phyloP scores from a whole-genome alignment of 225 moss, liverwort and hornwort species.

The Sphagnum contortum region DNA sequence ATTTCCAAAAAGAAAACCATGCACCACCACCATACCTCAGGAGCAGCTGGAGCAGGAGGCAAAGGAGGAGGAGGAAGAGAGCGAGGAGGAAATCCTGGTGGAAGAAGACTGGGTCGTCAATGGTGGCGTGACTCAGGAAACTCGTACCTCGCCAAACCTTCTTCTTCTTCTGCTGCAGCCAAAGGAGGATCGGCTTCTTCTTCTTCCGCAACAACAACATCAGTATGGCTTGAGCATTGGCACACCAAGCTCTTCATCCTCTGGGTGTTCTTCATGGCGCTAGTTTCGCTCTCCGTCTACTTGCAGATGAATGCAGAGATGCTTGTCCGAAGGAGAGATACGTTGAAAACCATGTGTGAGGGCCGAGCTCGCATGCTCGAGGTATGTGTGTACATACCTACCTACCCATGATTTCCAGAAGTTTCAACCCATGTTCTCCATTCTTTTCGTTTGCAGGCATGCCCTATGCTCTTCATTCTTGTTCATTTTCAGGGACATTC shows the following conservation, averaged over 20 bases:
- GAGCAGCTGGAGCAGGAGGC: too few species aligned
- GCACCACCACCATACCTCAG: too few species aligned
- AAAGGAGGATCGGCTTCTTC: not conserved
- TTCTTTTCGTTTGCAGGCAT: too few species aligned
- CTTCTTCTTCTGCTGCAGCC: too few species aligned
- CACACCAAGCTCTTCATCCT: constrained; percentile 45
- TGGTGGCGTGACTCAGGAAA: constrained; percentile 49
- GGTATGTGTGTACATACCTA: constrained; percentile 12
- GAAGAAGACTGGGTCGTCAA: constrained; percentile 34
- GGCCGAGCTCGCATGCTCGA: constrained; percentile 62
- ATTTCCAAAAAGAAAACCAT: too few species aligned
- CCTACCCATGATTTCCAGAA: too few species aligned
- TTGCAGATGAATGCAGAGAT: constrained; percentile 40
- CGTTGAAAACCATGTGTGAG: constrained; percentile 54
- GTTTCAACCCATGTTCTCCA: too few species aligned
- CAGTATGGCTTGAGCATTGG: constrained; percentile 27
- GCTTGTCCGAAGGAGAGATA: constrained; percentile 34
- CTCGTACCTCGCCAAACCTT: not conserved
- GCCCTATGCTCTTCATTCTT: too few species aligned
- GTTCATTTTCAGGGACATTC: too few species aligned
- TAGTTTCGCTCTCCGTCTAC: constrained; percentile 43
- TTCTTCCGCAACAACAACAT: not conserved
- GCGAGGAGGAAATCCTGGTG: constrained; percentile 28
- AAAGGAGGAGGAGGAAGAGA: constrained; percentile 38
- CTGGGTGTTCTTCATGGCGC: constrained; percentile 27